A percentile compares a stretch with the other conserved stretches of the same genome.
Evolutionary conservation across 768 basidiomycete species (phyloP).

Genomic region (Boletus reticuloceps): DNA sequence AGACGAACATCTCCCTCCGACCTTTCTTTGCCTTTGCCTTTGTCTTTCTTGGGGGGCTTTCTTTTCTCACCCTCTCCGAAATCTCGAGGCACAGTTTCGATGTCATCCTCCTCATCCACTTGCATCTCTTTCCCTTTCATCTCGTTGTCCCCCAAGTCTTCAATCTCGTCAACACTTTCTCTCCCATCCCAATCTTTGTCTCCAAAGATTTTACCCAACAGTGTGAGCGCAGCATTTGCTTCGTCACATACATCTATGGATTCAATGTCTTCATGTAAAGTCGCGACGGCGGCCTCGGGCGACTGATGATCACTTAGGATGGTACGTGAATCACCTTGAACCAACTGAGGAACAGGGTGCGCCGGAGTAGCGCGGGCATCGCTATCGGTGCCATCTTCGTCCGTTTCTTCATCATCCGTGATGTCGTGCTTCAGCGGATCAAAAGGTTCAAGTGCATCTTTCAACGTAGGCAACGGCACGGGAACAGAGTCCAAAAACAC

Average conservation of each 20-base stretch:
- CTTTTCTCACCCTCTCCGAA: not conserved
- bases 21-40: conserved; percentile 20
- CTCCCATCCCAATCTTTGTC: conserved; percentile 56
- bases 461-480: not conserved
- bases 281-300: not conserved
- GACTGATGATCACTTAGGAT: not conserved
- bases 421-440: not conserved
- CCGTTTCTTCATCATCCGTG: not conserved
- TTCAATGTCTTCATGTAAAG: not conserved
- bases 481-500: conserved; percentile 51
- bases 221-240: conserved; percentile 16
- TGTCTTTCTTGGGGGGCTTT: not conserved
- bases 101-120: conserved; percentile 22
- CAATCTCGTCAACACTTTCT: conserved; percentile 54
- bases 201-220: conserved; percentile 56
- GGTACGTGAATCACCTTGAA: not conserved
- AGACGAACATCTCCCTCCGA: not conserved
- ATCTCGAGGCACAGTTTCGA: too few species aligned
- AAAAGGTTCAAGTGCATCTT: not conserved
- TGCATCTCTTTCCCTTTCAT: not conserved
- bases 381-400: not conserved
- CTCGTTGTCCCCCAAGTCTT: conserved; percentile 23
- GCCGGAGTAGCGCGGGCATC: not conserved
- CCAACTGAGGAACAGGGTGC: not conserved
- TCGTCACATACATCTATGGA: conserved; percentile 12